phyloP scores from a whole-genome alignment of 139 green algal genomes.

The Haematococcus lacustris region DNA sequence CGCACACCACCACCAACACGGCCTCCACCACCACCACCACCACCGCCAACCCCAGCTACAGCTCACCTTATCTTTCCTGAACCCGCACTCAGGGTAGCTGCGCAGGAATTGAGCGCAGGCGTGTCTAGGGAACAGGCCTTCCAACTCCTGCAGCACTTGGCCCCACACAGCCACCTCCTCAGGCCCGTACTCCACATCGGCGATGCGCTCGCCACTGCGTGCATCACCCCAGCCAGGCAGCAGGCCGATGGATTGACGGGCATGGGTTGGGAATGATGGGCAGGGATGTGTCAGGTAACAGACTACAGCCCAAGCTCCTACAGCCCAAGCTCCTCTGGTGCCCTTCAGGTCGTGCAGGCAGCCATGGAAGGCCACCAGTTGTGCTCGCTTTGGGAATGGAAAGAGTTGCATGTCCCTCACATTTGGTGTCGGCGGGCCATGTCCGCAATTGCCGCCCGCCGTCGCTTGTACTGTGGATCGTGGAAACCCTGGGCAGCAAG shows the following conservation, averaged over 20 bases:
- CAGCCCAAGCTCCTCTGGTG: too few species aligned
- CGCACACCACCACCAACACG: not conserved
- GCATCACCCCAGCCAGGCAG: not conserved
- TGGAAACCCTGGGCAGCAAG: slow-evolving; percentile 8
- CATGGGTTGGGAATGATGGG: too few species aligned
- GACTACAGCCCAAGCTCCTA: too few species aligned
- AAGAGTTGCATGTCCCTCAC: slow-evolving; percentile 29
- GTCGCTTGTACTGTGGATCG: slow-evolving; percentile 71
- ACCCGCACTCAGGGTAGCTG: slow-evolving; percentile 56
- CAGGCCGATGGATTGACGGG: not conserved
- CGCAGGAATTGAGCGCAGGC: slow-evolving; percentile 63
- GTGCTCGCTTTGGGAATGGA: too few species aligned
- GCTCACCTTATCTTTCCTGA: slow-evolving; percentile 36
- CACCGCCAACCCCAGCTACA: too few species aligned
- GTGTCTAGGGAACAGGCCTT: slow-evolving; percentile 55
- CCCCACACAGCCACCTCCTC: slow-evolving; percentile 70
- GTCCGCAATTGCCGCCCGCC: slow-evolving; percentile 56
- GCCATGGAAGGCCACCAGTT: too few species aligned
- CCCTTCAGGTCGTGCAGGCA: too few species aligned
- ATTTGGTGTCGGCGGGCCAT: slow-evolving; percentile 55
- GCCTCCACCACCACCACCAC: too few species aligned
- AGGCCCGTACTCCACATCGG: slow-evolving; percentile 58
- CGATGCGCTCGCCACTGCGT: slow-evolving; percentile 63
- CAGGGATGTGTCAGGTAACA: too few species aligned
- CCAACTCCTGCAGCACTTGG: slow-evolving; percentile 55